Evolutionary conservation across 2,329 filamentous ascomycete genomes (phyloP).

Genomic region (Cytospora leucostoma): DNA sequence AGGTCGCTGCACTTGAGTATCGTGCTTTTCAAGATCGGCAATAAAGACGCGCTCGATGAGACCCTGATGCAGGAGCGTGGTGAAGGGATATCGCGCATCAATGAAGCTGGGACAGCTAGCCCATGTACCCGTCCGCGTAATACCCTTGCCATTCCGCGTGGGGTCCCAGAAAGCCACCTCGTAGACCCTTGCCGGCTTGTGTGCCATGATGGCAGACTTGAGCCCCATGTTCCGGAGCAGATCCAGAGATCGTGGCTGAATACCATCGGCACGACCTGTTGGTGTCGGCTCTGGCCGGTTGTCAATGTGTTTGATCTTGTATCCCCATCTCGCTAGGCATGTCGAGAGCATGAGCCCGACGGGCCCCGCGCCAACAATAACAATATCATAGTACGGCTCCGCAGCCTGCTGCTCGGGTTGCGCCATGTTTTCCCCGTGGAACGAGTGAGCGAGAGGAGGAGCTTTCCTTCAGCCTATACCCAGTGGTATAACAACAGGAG

Average conservation of each 20-base stretch:
- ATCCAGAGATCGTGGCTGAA: slow-evolving; percentile 86
- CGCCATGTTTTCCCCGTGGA: slow-evolving; percentile 13
- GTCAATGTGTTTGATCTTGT: slow-evolving; percentile 93
- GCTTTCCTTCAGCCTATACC: no score
- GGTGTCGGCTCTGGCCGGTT: slow-evolving; percentile 82
- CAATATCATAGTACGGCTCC: slow-evolving; percentile 39
- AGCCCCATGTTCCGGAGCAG: slow-evolving; percentile 86
- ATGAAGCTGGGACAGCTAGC: slow-evolving; percentile 86
- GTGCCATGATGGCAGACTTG: slow-evolving; percentile 83
- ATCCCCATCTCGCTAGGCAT: slow-evolving; percentile 87
- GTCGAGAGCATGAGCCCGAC: slow-evolving; percentile 87
- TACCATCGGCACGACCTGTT: slow-evolving; percentile 87
- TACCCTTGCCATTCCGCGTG: slow-evolving; percentile 54
- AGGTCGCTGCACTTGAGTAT: slow-evolving; percentile 61
- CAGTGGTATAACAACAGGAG: background rate
- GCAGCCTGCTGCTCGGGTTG: slow-evolving; percentile 23
- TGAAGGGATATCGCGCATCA: slow-evolving; percentile 70
- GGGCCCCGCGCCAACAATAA: slow-evolving; percentile 87
- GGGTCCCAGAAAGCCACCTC: slow-evolving; percentile 76
- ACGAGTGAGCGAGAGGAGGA: background rate
- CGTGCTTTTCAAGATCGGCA: slow-evolving; percentile 63
- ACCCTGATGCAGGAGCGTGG: slow-evolving; percentile 71
- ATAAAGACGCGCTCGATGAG: slow-evolving; percentile 72
- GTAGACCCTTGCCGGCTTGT: slow-evolving; percentile 83
- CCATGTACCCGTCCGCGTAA: slow-evolving; percentile 72